phyloP scores from a whole-genome alignment of 176 grass and related monocot genomes.

The Cenchrus purpureus region DNA sequence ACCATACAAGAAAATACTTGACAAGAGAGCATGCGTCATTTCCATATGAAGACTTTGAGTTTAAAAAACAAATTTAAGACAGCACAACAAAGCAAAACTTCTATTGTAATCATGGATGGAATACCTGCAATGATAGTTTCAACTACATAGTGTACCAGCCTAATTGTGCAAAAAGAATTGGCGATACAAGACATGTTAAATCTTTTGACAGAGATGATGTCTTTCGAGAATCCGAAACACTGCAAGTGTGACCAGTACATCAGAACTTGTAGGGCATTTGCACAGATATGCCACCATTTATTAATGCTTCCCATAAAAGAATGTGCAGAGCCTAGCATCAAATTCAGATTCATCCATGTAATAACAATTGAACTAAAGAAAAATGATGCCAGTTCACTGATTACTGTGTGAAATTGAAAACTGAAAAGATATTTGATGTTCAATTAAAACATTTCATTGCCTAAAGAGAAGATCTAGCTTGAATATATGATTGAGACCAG shows the following conservation, averaged over 20 bases:
- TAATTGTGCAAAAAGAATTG: not conserved
- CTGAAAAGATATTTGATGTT: not conserved
- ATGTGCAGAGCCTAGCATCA: slow-evolving; percentile 18
- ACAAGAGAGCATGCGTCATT: not conserved
- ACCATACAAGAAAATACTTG: not conserved
- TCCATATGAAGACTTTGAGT: not conserved
- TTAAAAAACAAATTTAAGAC: not conserved
- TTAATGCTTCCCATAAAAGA: not conserved
- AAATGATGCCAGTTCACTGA: not conserved
- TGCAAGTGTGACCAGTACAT: not conserved
- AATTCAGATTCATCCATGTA: not conserved
- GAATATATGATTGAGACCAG: too few relatives aligned
- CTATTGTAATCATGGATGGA: not conserved
- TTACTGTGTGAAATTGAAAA: not conserved
- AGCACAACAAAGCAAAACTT: not conserved
- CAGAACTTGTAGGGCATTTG: not conserved
- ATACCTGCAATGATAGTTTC: not conserved
- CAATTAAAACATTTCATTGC: not conserved
- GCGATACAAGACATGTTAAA: not conserved
- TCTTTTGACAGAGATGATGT: not conserved
- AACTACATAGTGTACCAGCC: not conserved
- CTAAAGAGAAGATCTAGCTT: not conserved
- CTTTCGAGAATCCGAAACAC: not conserved
- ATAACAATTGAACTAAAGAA: not conserved
- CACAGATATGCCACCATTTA: not conserved